A percentile compares a stretch with the other conserved stretches of the same genome.
Evolutionary conservation across 192 early-diverging fungal species (phyloP).

Genomic region (Globomyces pollinis-pini): DNA sequence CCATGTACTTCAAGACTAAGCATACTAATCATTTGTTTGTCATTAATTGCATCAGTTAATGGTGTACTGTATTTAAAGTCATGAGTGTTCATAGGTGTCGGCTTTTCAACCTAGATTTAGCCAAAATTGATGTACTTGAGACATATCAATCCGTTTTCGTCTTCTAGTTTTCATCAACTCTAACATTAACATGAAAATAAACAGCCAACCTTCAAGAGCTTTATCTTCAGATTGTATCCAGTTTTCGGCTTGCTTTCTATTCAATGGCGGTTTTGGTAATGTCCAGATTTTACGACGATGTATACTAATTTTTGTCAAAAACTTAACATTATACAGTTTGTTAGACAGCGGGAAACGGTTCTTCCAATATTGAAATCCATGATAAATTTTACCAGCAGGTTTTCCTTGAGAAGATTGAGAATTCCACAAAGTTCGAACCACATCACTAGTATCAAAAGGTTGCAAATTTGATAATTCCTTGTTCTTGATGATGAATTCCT

Average conservation of each 20-base stretch:
- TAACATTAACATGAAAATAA: not conserved
- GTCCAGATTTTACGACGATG: too few relatives aligned
- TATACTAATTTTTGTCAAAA: not conserved
- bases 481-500: conserved; percentile 33
- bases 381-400: too few relatives aligned
- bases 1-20: conserved; percentile 64
- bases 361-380: not conserved
- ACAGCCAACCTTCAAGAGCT: too few relatives aligned
- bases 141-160: not conserved
- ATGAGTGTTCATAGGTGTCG: too few relatives aligned
- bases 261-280: too few relatives aligned
- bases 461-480: not conserved
- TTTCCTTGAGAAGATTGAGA: not conserved
- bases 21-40: conserved; percentile 35
- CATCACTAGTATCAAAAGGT: not conserved
- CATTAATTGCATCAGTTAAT: conserved; percentile 25
- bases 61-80: too few relatives aligned
- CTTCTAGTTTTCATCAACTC: not conserved
- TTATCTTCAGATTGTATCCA: too few relatives aligned
- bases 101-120: not conserved
- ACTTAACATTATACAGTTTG: not conserved
- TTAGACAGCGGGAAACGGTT: not conserved
- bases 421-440: not conserved
- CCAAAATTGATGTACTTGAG: not conserved
- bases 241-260: too few relatives aligned